These are phyloP conservation scores for Ambrosia hybrid DNA, from an alignment of 140 eudicot species.

Conservation along the genomic window DNA sequence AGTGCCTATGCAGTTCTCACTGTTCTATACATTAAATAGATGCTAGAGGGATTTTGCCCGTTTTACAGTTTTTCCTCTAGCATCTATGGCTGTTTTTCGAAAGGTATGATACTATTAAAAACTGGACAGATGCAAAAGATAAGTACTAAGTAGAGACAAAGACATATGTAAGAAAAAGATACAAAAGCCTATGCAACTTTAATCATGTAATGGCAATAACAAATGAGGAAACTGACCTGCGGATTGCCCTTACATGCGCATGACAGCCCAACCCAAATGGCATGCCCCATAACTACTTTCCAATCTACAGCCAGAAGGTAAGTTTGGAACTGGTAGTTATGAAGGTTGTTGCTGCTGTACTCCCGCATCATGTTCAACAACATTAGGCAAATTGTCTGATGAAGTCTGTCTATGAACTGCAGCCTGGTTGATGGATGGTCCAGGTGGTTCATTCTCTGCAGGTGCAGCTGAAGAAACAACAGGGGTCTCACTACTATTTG, in stretches of 20 bases:
- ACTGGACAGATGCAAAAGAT: not conserved
- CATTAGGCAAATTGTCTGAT: constrained; percentile 30
- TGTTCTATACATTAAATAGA: too few relatives aligned
- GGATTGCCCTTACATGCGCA: constrained; percentile 13
- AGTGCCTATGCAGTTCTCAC: too few relatives aligned
- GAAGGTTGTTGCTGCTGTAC: constrained; percentile 2
- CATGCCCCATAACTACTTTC: constrained; percentile 15
- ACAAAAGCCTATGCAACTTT: not conserved
- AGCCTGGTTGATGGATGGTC: constrained; percentile 34
- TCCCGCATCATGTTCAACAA: constrained; percentile 28
- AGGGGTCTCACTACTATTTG: constrained; percentile 32
- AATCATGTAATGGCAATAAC: not conserved
- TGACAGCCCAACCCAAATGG: constrained; percentile 15
- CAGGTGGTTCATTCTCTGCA: constrained; percentile 24
- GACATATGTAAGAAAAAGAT: not conserved
- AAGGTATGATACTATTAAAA: not conserved
- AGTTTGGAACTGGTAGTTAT: constrained; percentile 8
- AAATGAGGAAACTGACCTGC: constrained; percentile 24
- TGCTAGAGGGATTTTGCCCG: too few relatives aligned
- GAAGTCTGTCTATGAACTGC: constrained; percentile 36
- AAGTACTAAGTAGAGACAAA: not conserved
- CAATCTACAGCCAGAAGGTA: not conserved
- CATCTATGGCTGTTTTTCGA: too few relatives aligned
- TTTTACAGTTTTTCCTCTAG: too few relatives aligned
- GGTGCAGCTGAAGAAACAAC: constrained; percentile 37